Conservation (phyloP, 495 filamentous ascomycete genomes). For the Penicillium robsamsonii region DNA sequence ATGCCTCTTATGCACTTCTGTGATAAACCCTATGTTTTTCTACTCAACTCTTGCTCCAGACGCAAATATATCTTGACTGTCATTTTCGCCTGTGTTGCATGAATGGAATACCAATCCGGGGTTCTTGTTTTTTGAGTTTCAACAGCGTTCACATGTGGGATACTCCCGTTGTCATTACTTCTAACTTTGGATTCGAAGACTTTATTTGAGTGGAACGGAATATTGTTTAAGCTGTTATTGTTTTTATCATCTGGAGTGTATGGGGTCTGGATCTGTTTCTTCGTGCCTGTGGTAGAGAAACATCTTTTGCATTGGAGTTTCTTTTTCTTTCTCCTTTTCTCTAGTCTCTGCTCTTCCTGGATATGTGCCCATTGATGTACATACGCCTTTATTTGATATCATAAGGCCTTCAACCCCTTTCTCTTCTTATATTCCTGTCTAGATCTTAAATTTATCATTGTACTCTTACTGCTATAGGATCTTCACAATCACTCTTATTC, state of each 20-base stretch:
- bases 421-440: neutral
- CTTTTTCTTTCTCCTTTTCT: neutral
- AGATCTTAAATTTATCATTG: neutral
- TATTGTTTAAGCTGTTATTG: slow-evolving; percentile 7
- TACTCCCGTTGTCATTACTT: slow-evolving; percentile 9
- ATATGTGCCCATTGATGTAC: neutral
- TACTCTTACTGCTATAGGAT: neutral
- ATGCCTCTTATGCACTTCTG: slow-evolving; percentile 9
- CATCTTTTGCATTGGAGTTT: slow-evolving; percentile 10
- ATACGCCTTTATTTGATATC: neutral
- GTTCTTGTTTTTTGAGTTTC: slow-evolving; percentile 5
- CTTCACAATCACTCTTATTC: neutral
- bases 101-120: slow-evolving; percentile 12
- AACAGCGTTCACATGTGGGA: slow-evolving; percentile 21
- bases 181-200: slow-evolving; percentile 4
- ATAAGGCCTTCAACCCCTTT: neutral
- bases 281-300: neutral
- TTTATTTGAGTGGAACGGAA: slow-evolving; percentile 20
- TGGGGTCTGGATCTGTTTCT: slow-evolving; percentile 7
- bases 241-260: slow-evolving; percentile 19
- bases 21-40: slow-evolving; percentile 3
- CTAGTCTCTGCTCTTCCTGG: neutral
- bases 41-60: slow-evolving; percentile 7
- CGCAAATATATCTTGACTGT: slow-evolving; percentile 21
- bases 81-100: slow-evolving; percentile 12